Evolutionary conservation across 2,329 filamentous ascomycete genomes (phyloP).

Genomic region (Stromatinia cepivora): DNA sequence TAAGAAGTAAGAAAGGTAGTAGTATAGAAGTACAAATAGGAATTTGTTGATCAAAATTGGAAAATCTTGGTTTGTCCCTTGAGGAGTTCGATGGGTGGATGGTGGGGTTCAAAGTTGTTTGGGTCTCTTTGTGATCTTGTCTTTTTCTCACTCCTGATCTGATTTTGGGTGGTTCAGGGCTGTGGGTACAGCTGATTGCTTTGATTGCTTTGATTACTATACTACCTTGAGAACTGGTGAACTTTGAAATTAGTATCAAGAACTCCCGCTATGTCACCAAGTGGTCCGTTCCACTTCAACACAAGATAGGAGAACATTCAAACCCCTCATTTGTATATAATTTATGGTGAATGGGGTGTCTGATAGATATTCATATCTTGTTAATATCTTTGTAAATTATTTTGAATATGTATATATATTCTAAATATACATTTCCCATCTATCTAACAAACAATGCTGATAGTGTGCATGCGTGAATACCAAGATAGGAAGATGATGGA

Average conservation of each 20-base stretch:
- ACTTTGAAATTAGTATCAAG: not conserved
- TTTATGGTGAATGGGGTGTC: not conserved
- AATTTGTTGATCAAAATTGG: not conserved
- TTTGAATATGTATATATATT: not conserved
- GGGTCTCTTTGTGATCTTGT: slow-evolving; percentile 5
- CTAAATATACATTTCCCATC: not conserved
- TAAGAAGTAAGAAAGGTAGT: not conserved
- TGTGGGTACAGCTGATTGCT: not conserved
- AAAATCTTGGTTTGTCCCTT: slow-evolving; percentile 4
- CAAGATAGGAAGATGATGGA: not conserved
- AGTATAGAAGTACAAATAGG: not conserved
- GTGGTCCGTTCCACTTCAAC: not conserved
- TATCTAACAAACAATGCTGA: no score
- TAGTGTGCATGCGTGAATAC: no score
- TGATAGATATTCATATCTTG: not conserved
- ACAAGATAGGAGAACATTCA: slow-evolving; percentile 4
- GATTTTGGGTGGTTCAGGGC: not conserved
- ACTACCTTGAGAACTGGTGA: not conserved
- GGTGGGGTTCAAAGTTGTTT: slow-evolving; percentile 12
- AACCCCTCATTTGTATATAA: not conserved
- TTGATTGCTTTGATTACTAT: not conserved
- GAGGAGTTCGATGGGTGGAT: not conserved
- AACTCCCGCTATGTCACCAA: slow-evolving; percentile 8
- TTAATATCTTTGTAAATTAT: not conserved
- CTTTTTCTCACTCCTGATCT: not conserved